These are phyloP conservation scores for Daldinia sp. DNA, from an alignment of 2,329 filamentous ascomycete genomes.

Conservation along the genomic window DNA sequence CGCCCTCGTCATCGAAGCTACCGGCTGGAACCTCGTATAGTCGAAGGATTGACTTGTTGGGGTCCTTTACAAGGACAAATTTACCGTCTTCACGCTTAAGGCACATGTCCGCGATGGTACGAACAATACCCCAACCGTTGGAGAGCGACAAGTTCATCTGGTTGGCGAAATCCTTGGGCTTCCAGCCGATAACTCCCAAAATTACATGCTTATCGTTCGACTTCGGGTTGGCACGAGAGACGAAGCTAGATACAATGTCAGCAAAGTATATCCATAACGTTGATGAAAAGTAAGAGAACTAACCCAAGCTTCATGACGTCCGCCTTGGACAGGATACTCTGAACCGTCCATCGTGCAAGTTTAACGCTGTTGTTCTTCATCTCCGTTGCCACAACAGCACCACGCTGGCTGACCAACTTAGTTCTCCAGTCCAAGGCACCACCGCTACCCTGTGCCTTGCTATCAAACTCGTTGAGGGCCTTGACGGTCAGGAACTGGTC, in stretches of 20 bases:
- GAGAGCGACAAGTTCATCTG: conserved; percentile 98
- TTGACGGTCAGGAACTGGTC: conserved; percentile 94
- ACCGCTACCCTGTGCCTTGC: conserved; percentile 94
- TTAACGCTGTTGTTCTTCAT: conserved; percentile 99
- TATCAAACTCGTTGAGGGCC: conserved; percentile 98
- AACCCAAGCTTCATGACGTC: conserved; percentile 98
- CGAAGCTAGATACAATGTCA: conserved; percentile 73
- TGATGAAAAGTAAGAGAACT: conserved; percentile 52
- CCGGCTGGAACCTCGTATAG: conserved; percentile 90
- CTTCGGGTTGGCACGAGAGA: conserved; percentile 93
- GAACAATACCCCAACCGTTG: conserved; percentile 99
- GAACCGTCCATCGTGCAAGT: conserved; percentile 95
- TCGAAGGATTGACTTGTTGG: conserved; percentile 94
- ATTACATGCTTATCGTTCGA: conserved; percentile 94
- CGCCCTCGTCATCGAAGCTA: conserved; percentile 91
- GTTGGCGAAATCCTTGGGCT: conserved; percentile 93
- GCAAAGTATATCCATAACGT: conserved; percentile 3
- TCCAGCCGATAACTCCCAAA: conserved; percentile 96
- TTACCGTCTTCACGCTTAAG: conserved; percentile 82
- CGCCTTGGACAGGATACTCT: conserved; percentile 96
- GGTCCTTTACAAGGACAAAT: conserved; percentile 87
- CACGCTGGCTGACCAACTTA: conserved; percentile 93
- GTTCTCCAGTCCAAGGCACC: conserved; percentile 96
- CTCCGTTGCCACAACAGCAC: conserved; percentile 97
- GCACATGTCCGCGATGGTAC: conserved; percentile 96